A percentile compares a stretch with the other conserved stretches of the same genome.
Evolutionary conservation across 169 alveolate genomes (phyloP).

Genomic region (Plasmodium blacklocki): DNA sequence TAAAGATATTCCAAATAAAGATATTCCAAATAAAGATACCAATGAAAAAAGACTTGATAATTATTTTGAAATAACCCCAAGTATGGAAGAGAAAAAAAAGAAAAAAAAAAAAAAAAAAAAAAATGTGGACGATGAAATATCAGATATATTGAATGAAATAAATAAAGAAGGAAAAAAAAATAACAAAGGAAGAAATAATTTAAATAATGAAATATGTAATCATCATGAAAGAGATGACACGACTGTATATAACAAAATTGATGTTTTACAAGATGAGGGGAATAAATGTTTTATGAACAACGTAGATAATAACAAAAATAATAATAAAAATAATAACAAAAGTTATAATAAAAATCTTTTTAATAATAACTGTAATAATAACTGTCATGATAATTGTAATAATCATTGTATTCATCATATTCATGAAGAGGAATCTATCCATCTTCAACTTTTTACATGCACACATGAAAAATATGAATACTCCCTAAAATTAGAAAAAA

Average conservation of each 20-base stretch:
- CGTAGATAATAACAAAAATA: not conserved
- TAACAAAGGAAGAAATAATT: not conserved
- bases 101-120: slow-evolving; percentile 20
- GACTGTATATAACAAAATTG: too few species aligned
- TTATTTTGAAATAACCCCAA: not conserved
- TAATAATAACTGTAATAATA: too few species aligned
- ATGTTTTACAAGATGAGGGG: too few species aligned
- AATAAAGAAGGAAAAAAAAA: not conserved
- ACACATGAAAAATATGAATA: slow-evolving; percentile 66
- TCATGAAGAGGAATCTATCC: not conserved
- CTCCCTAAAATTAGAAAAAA: slow-evolving; percentile 47
- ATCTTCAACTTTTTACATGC: slow-evolving; percentile 22
- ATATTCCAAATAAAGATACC: too few species aligned
- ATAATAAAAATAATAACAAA: not conserved
- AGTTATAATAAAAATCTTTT: too few species aligned
- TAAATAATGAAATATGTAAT: not conserved
- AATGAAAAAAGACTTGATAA: not conserved
- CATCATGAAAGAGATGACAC: not conserved
- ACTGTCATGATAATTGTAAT: not conserved
- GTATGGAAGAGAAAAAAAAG: not conserved
- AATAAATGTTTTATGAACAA: too few species aligned
- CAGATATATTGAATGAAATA: slow-evolving; percentile 10
- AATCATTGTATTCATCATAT: not conserved
- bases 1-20: too few species aligned
- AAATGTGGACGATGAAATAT: slow-evolving; percentile 28